Evolutionary conservation across 1,284 basidiomycete genomes (phyloP).

Genomic region (Moesziomyces sp.): DNA sequence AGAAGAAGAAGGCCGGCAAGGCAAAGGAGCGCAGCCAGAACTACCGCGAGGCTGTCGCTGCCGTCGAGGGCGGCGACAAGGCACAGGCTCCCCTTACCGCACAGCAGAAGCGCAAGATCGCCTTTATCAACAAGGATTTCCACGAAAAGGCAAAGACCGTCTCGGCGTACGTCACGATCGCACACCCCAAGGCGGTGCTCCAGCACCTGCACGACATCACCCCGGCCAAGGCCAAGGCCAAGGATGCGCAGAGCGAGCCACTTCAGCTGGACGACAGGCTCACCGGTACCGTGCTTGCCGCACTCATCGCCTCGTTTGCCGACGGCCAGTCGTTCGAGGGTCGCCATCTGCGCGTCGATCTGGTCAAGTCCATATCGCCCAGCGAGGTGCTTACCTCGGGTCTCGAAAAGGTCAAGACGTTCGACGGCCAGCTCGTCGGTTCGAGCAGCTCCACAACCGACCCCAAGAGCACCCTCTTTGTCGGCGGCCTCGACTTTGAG

Average conservation of each 20-base stretch:
- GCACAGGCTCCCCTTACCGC: conserved; percentile 76
- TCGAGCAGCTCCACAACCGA: conserved; percentile 46
- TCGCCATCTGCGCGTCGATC: conserved; percentile 67
- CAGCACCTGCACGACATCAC: conserved; percentile 29
- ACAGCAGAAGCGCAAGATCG: conserved; percentile 90
- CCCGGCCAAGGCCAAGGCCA: conserved; percentile 33
- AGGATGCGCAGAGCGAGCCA: conserved; percentile 7
- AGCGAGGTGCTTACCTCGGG: conserved; percentile 55
- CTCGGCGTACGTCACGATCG: conserved; percentile 65
- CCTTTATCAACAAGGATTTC: conserved; percentile 86
- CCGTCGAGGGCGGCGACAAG: conserved; percentile 58
- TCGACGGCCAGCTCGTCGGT: conserved; percentile 48
- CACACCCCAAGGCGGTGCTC: conserved; percentile 46
- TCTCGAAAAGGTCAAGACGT: conserved; percentile 54
- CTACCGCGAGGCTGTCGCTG: conserved; percentile 74
- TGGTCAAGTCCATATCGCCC: conserved; percentile 55
- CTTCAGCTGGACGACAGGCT: conserved; percentile 41
- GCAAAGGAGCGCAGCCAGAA: conserved; percentile 72
- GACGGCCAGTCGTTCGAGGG: conserved; percentile 82
- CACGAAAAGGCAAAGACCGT: conserved; percentile 61
- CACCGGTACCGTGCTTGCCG: conserved; percentile 74
- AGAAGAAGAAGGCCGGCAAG: conserved; percentile 65
- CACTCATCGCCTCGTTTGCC: conserved; percentile 74
- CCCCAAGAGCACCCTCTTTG: conserved; percentile 81
- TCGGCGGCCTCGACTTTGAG: conserved; percentile 92